phyloP scores from a whole-genome alignment of 1,284 basidiomycete species.

The Irpex rosettiformis region DNA sequence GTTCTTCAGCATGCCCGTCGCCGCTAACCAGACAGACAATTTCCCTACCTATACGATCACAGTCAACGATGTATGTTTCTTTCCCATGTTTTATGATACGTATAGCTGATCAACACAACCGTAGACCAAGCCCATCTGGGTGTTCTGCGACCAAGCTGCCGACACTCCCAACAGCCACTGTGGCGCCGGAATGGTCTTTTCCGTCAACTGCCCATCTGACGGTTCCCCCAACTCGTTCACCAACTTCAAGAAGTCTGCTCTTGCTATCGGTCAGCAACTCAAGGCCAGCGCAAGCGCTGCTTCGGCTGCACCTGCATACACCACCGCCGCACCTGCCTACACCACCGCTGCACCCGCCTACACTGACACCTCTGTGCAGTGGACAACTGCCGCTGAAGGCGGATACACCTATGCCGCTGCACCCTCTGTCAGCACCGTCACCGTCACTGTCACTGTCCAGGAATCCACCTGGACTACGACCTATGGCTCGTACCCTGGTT shows the following conservation, averaged over 20 bases:
- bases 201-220: conserved; percentile 55
- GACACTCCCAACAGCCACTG: conserved; percentile 45
- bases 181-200: conserved; percentile 61
- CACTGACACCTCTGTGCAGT: conserved; percentile 13
- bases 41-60: conserved; percentile 33
- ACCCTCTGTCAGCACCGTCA: conserved; percentile 31
- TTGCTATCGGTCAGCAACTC: conserved; percentile 46
- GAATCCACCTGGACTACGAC: conserved; percentile 47
- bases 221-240: conserved; percentile 52
- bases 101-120: no score
- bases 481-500: conserved; percentile 50
- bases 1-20: conserved; percentile 43
- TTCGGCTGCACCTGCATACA: conserved; percentile 29
- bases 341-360: conserved; percentile 24
- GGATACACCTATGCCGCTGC: conserved; percentile 45
- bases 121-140: conserved; percentile 39
- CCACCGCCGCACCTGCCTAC: conserved; percentile 25
- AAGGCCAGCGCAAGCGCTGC: conserved; percentile 22
- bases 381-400: conserved; percentile 40
- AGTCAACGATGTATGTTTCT: conserved; percentile 32
- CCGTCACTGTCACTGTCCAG: conserved; percentile 37
- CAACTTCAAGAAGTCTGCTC: conserved; percentile 51
- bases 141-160: conserved; percentile 38
- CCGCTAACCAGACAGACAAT: conserved; percentile 35
- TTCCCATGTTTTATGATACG: no score